These are phyloP conservation scores for Plenodomus tracheiphilus DNA, from an alignment of 2,329 filamentous ascomycete genomes.

Conservation along the genomic window DNA sequence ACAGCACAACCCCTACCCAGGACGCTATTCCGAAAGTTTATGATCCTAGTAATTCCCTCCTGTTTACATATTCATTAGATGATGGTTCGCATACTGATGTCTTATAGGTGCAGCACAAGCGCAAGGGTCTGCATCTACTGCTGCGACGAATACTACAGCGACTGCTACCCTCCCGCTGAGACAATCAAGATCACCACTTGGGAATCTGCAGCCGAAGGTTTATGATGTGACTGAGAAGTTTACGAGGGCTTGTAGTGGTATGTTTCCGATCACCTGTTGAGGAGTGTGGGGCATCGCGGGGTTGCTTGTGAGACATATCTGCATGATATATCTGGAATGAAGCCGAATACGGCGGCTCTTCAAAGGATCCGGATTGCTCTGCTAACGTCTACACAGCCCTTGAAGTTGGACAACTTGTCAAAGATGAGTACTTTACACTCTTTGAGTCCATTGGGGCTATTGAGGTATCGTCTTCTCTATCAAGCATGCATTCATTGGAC, in stretches of 20 bases:
- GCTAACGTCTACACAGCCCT: slow-evolving; percentile 60
- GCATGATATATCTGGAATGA: slow-evolving; percentile 1
- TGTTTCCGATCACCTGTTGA: slow-evolving; percentile 9
- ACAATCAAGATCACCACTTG: slow-evolving; percentile 26
- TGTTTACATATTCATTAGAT: not conserved
- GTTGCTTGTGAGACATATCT: slow-evolving; percentile 7
- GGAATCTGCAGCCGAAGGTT: slow-evolving; percentile 41
- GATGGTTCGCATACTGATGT: slow-evolving; percentile 12
- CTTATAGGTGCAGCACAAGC: slow-evolving; percentile 21
- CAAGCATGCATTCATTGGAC: not conserved
- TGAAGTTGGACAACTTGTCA: slow-evolving; percentile 79
- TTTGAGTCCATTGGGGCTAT: slow-evolving; percentile 91
- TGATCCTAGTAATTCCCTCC: slow-evolving; percentile 23
- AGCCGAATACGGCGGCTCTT: not conserved
- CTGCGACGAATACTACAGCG: slow-evolving; percentile 18
- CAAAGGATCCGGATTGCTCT: not conserved
- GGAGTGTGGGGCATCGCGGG: slow-evolving; percentile 19
- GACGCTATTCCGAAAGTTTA: slow-evolving; percentile 6
- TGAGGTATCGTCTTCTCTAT: slow-evolving; percentile 54
- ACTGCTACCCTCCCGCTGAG: slow-evolving; percentile 34
- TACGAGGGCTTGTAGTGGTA: slow-evolving; percentile 56
- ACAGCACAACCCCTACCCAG: slow-evolving; percentile 25
- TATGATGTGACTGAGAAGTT: slow-evolving; percentile 62
- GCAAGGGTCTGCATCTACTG: slow-evolving; percentile 16
- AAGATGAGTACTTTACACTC: slow-evolving; percentile 91